phyloP scores from a whole-genome alignment of 129 eudicot species.

The Arctium minus region DNA sequence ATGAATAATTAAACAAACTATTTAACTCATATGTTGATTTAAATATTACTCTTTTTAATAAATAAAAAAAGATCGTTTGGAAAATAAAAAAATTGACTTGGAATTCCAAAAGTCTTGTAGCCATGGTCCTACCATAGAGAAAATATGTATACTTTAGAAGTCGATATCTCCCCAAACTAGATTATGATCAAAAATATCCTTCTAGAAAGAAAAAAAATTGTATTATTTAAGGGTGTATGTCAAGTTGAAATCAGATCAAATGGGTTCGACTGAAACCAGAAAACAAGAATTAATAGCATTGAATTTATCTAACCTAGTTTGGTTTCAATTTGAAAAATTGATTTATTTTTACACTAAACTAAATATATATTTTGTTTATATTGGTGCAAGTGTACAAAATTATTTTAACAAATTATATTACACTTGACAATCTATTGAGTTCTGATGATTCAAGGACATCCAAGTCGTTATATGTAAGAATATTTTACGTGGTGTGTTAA shows the following conservation, averaged over 20 bases:
- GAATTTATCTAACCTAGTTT: neutral
- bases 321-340: no score
- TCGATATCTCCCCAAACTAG: neutral
- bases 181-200: neutral
- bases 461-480: neutral
- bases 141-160: neutral
- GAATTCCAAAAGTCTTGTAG: constrained; percentile 3
- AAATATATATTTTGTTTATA: no score
- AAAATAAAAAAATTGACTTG: constrained; percentile 3
- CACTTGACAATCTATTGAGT: no score
- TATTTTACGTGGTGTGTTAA: neutral
- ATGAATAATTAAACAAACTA: neutral
- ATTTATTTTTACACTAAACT: neutral
- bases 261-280: neutral
- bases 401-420: no score
- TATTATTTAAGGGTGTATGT: neutral
- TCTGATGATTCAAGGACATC: no score
- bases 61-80: neutral
- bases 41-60: neutral
- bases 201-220: neutral
- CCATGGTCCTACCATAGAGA: neutral
- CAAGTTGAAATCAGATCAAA: neutral
- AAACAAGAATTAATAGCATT: no score
- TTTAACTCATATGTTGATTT: neutral
- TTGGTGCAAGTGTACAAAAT: neutral